Conservation (phyloP, 2,329 filamentous ascomycete genomes). For the Paraphoma chrysanthemicola region DNA sequence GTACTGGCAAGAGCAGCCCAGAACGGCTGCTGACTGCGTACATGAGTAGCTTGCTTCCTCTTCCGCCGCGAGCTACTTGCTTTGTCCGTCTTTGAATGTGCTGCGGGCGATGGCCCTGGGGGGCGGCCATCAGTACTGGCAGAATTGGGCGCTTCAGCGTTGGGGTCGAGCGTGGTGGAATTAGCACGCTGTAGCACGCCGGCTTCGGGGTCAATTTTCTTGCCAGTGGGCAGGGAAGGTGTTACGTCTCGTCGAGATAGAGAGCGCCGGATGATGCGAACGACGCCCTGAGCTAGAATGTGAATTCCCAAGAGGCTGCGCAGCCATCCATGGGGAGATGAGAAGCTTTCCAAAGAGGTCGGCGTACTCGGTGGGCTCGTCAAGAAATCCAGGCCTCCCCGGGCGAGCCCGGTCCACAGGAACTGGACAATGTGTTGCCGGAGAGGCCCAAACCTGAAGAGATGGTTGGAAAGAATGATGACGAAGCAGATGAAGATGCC, state of each 20-base stretch:
- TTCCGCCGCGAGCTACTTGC: slow-evolving; percentile 78
- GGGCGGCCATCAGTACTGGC: slow-evolving; percentile 57
- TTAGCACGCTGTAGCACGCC: slow-evolving; percentile 49
- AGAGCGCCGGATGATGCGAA: slow-evolving; percentile 68
- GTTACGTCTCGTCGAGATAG: slow-evolving; percentile 46
- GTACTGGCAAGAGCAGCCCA: slow-evolving; percentile 95
- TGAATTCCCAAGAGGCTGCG: slow-evolving; percentile 75
- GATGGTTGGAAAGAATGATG: slow-evolving; percentile 65
- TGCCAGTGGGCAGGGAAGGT: slow-evolving; percentile 43
- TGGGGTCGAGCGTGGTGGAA: slow-evolving; percentile 49
- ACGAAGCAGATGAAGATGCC: slow-evolving; percentile 75
- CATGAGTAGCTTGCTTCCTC: slow-evolving; percentile 88
- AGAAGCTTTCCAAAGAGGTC: slow-evolving; percentile 44
- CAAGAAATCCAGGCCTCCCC: slow-evolving; percentile 49
- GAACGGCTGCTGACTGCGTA: slow-evolving; percentile 87
- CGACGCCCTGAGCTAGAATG: slow-evolving; percentile 75
- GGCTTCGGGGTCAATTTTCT: slow-evolving; percentile 67
- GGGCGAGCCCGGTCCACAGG: slow-evolving; percentile 48
- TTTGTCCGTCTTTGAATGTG: slow-evolving; percentile 64
- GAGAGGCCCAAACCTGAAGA: slow-evolving; percentile 61
- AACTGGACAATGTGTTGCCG: slow-evolving; percentile 51
- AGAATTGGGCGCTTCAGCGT: slow-evolving; percentile 57
- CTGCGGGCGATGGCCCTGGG: slow-evolving; percentile 58
- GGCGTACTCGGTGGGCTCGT: slow-evolving; percentile 47
- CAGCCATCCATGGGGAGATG: slow-evolving; percentile 67